Percentiles rank a stretch among this genome's conserved stretches.
Evolutionary conservation across 768 basidiomycete genomes (phyloP).

Genomic region (Lentinula aciculospora): DNA sequence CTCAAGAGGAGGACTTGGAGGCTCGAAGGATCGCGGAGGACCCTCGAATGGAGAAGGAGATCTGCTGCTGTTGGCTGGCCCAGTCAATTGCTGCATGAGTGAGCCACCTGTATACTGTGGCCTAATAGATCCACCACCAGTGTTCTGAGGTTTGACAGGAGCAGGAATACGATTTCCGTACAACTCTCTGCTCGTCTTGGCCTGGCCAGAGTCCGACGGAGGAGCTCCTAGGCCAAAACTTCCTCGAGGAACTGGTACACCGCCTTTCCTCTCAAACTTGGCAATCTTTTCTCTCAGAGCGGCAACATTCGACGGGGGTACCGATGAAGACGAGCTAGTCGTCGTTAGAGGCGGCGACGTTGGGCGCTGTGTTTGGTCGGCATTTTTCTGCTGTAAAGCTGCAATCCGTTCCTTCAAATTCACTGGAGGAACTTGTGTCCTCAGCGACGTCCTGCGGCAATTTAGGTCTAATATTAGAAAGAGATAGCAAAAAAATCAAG

Average conservation of each 20-base stretch:
- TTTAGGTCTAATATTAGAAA: neutral
- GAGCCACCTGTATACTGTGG: constrained; percentile 4
- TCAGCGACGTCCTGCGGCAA: constrained; percentile 22
- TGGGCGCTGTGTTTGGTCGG: constrained; percentile 10
- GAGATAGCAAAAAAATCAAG: neutral
- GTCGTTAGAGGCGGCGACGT: constrained; percentile 9
- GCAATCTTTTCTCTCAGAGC: constrained; percentile 67
- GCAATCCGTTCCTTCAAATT: constrained; percentile 84
- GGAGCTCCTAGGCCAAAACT: constrained; percentile 68
- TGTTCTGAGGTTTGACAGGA: constrained; percentile 26
- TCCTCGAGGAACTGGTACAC: constrained; percentile 67
- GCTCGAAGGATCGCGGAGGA: constrained; percentile 4
- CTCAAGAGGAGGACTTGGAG: constrained; percentile 3
- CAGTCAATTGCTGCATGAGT: constrained; percentile 2
- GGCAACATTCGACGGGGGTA: constrained; percentile 9
- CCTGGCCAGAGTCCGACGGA: constrained; percentile 39
- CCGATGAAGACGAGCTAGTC: neutral
- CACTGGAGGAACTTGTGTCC: constrained; percentile 26
- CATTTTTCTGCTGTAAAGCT: constrained; percentile 63
- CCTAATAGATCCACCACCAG: constrained; percentile 8
- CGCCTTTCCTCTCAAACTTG: constrained; percentile 75
- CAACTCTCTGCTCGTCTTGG: constrained; percentile 49
- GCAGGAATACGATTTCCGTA: constrained; percentile 71
- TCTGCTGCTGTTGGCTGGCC: constrained; percentile 2
- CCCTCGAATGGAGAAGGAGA: neutral